phyloP scores from a whole-genome alignment of 768 basidiomycete species.

The Boletus rubescentipes region DNA sequence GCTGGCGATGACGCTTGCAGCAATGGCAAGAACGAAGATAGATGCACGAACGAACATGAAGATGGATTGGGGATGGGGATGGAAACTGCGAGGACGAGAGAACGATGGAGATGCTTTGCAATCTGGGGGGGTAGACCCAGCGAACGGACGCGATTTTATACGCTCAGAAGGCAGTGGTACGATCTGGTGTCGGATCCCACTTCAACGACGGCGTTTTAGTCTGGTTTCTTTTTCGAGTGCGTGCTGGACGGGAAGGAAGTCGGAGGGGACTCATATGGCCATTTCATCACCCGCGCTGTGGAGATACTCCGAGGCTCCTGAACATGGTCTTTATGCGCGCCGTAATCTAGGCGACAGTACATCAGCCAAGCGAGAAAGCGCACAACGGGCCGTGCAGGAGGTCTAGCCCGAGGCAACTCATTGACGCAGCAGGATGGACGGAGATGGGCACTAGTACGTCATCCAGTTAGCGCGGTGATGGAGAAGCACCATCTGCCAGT shows the following conservation, averaged over 20 bases:
- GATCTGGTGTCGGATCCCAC: background rate
- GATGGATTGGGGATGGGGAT: background rate
- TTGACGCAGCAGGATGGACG: constrained; percentile 1
- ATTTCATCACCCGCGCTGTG: constrained; percentile 1
- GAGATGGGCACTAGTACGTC: constrained; percentile 17
- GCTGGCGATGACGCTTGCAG: constrained; percentile 7
- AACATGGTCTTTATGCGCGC: background rate
- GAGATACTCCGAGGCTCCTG: background rate
- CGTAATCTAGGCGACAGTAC: constrained; percentile 6
- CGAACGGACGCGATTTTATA: constrained; percentile 12
- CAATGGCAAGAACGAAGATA: constrained; percentile 12
- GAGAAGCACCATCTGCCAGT: constrained; percentile 6
- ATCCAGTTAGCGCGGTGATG: constrained; percentile 12
- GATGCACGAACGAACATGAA: constrained; percentile 16
- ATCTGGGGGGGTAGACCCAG: background rate
- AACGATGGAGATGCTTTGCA: background rate
- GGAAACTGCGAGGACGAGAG: background rate
- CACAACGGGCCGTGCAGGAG: background rate
- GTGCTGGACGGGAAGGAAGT: constrained; percentile 1
- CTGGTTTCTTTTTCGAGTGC: constrained; percentile 11
- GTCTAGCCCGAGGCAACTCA: background rate
- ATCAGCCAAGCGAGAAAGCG: constrained; percentile 7
- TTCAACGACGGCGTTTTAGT: constrained; percentile 17
- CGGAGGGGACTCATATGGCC: constrained; percentile 8
- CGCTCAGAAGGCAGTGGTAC: constrained; percentile 2